Evolutionary conservation across 2,329 filamentous ascomycete genomes (phyloP).

Genomic region (Iodosphaeria phyllophila): DNA sequence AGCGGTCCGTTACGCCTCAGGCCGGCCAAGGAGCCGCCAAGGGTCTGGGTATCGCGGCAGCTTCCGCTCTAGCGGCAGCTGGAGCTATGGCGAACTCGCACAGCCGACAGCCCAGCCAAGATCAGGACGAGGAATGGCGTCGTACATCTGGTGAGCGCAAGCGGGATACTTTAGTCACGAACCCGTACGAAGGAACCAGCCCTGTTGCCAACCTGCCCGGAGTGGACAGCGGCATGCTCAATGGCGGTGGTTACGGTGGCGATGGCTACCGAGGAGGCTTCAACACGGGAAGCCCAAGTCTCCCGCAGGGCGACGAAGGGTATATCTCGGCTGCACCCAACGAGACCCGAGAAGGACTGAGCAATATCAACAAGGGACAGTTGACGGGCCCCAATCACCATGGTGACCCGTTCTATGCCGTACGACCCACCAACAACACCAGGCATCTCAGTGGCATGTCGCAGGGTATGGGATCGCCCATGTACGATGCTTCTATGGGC

Average conservation of each 20-base stretch:
- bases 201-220: conserved; percentile 36
- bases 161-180: conserved; percentile 46
- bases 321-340: conserved; percentile 64
- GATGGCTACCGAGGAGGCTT: conserved; percentile 23
- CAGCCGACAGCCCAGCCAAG: conserved; percentile 34
- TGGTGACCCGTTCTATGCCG: conserved; percentile 50
- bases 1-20: conserved; percentile 11
- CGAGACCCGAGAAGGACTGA: conserved; percentile 30
- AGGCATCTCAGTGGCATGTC: conserved; percentile 77
- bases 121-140: conserved; percentile 46
- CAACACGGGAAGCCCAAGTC: conserved; percentile 36
- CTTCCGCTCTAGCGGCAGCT: conserved; percentile 32
- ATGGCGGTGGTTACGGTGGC: conserved; percentile 16
- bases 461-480: conserved; percentile 72
- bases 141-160: conserved; percentile 43
- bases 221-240: conserved; percentile 29
- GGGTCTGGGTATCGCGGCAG: conserved; percentile 29
- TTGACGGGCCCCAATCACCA: conserved; percentile 29
- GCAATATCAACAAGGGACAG: conserved; percentile 35
- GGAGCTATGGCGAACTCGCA: conserved; percentile 25
- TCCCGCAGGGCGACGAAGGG: conserved; percentile 62
- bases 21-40: conserved; percentile 15
- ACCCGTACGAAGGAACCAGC: conserved; percentile 47
- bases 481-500: conserved; percentile 81
- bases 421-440: conserved; percentile 27